Evolutionary conservation across 164 flowering plant genomes (phyloP).

Genomic region (Stephania cephalantha): DNA sequence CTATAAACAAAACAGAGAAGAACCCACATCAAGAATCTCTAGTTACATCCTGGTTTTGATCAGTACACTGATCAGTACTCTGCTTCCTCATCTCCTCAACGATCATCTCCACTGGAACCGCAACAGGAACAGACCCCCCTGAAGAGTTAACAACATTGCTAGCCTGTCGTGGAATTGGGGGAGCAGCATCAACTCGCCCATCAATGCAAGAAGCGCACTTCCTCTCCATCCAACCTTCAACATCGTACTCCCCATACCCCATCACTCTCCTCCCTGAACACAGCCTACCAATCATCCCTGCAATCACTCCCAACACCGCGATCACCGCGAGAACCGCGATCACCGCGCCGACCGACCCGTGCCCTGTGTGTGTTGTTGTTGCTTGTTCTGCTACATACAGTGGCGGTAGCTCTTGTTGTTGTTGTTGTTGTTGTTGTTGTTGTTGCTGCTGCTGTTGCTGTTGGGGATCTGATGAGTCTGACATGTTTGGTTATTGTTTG

Average conservation of each 20-base stretch:
- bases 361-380: slow-evolving; percentile 36
- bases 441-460: slow-evolving; percentile 22
- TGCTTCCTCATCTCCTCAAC: slow-evolving; percentile 20
- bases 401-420: slow-evolving; percentile 30
- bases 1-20: background rate
- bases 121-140: slow-evolving; percentile 18
- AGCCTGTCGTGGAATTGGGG: slow-evolving; percentile 17
- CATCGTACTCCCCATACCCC: slow-evolving; percentile 54
- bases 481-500: slow-evolving; percentile 13
- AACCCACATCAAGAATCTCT: slow-evolving; percentile 16
- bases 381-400: slow-evolving; percentile 21
- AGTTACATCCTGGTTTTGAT: slow-evolving; percentile 10
- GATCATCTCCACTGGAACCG: slow-evolving; percentile 20
- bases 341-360: slow-evolving; percentile 65
- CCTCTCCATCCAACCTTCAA: slow-evolving; percentile 65
- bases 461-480: slow-evolving; percentile 16
- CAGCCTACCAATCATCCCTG: slow-evolving; percentile 67
- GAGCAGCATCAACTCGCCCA: slow-evolving; percentile 36
- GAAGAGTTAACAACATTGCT: background rate
- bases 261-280: slow-evolving; percentile 61
- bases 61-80: slow-evolving; percentile 15
- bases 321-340: slow-evolving; percentile 70
- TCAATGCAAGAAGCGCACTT: slow-evolving; percentile 67
- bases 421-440: slow-evolving; percentile 15
- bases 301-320: slow-evolving; percentile 44